Evolutionary conservation across 345 rosid genomes (phyloP).

Genomic region (Moricandia arvensis): DNA sequence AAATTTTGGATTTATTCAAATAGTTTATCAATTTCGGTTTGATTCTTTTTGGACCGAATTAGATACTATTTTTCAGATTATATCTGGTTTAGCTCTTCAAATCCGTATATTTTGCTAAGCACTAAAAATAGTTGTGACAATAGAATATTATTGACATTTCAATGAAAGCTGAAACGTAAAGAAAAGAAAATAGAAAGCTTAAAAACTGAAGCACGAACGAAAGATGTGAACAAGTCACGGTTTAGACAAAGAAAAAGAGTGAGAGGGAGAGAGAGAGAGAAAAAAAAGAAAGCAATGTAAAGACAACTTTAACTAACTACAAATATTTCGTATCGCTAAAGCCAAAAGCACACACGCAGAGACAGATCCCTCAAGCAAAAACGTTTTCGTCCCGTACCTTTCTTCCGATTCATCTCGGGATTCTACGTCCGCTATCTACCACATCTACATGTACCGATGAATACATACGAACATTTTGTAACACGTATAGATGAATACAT

Average conservation of each 20-base stretch:
- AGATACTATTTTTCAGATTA: no score
- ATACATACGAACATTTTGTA: constrained; percentile 7
- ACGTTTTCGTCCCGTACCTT: constrained; percentile 37
- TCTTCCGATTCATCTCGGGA: constrained; percentile 40
- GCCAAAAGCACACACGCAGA: constrained; percentile 29
- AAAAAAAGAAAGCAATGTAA: constrained; percentile 20
- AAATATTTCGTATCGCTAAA: constrained; percentile 28
- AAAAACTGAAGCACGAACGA: constrained; percentile 10
- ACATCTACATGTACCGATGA: constrained; percentile 1
- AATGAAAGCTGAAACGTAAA: neutral
- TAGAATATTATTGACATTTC: neutral
- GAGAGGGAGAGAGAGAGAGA: neutral
- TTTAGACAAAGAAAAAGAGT: constrained; percentile 12
- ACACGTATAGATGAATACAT: constrained; percentile 8
- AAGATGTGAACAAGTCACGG: constrained; percentile 40
- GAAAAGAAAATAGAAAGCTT: neutral
- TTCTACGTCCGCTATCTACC: constrained; percentile 36
- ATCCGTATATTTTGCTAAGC: no score
- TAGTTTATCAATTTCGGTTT: no score
- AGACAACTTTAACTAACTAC: constrained; percentile 27
- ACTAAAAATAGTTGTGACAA: neutral
- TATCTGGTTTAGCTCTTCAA: no score
- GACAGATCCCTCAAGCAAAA: constrained; percentile 36
- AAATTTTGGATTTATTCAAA: no score
- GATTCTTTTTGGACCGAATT: no score